Evolutionary conservation across 2,329 filamentous ascomycete species (phyloP).

Genomic region (Diplodia seriata): DNA sequence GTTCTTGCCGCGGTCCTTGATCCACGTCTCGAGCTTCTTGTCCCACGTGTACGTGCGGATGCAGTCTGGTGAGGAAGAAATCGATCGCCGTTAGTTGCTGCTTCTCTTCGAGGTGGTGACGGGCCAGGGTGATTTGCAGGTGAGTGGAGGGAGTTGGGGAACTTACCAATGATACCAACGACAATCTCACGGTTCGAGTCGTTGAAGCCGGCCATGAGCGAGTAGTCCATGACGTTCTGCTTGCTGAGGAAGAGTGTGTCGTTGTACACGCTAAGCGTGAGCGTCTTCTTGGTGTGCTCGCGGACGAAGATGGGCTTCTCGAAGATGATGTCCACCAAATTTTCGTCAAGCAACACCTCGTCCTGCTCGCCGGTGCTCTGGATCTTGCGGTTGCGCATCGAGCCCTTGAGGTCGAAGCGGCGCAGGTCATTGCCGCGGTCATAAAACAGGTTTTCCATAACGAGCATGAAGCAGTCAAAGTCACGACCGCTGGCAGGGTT

Average conservation of each 20-base stretch:
- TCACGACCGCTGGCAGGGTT: conserved; percentile 90
- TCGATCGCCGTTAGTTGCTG: conserved; percentile 13
- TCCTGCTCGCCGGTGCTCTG: conserved; percentile 94
- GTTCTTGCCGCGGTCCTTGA: conserved; percentile 91
- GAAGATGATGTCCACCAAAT: conserved; percentile 99
- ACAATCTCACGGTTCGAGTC: conserved; percentile 88
- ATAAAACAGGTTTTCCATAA: conserved; percentile 99
- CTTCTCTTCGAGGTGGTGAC: background rate
- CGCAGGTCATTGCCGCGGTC: conserved; percentile 81
- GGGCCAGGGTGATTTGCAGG: no score
- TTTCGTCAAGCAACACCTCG: conserved; percentile 95
- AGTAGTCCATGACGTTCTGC: conserved; percentile 99
- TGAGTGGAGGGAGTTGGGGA: background rate
- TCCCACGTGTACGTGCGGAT: conserved; percentile 99
- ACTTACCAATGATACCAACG: conserved; percentile 80
- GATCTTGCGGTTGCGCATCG: conserved; percentile 98
- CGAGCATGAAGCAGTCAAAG: conserved; percentile 89
- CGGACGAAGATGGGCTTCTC: conserved; percentile 94
- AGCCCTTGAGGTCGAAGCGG: conserved; percentile 88
- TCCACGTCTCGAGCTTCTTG: conserved; percentile 99
- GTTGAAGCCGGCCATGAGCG: conserved; percentile 96
- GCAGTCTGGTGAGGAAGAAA: conserved; percentile 65
- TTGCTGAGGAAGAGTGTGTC: conserved; percentile 93
- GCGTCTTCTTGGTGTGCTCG: conserved; percentile 93
- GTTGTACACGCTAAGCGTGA: conserved; percentile 93